Base-by-base conservation (phyloP, 768 basidiomycete species). In the Phylloporus sp. region DNA sequence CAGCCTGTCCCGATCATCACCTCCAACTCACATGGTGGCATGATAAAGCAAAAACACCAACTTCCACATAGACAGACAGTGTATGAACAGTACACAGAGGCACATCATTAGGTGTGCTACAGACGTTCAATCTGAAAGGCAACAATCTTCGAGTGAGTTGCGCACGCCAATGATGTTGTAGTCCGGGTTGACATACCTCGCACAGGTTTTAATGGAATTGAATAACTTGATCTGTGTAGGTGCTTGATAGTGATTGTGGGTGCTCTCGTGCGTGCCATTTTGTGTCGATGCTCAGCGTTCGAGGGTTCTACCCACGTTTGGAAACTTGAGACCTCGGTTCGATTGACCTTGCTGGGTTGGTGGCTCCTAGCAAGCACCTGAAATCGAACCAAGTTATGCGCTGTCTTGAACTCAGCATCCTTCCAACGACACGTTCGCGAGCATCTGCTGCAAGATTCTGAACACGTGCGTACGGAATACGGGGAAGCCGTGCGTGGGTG, bases 201-300 rank as follows among this genome's bases (percentile, higher is more conserved):
- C 94, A 0, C 95, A 98, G 70, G 95, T 98, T 0, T 74, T 98
- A 98, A 65, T 85, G 95, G 32, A 98, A 99, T 69, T 77, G 94
- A 39, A 97, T 95, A 4, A 5, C 77, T 97, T 22, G 97, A 97
- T 67, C 72, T 98, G 46, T 87, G 89, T 61, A 95, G 97, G 67
- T 91, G 91, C 47, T 73, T 99, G 10, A 81, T 86, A 2, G 73
- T 78, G 0, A 76, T 99, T 13, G 94, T 93, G 0, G 95, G 98
- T 68, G 88, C 94, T 1, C 68, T 99, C 66, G 93, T 95, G 51
- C 59, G 85, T 73, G 27, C n/a, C 12, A 4, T 2, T 28, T 12
- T 42, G 35, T 18, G 6, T 34, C 20, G 35, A 40, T 54, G 12
- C 45, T 53, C 13, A 59, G 12, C 20, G 23, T n/a, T 8, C 9